phyloP scores from a whole-genome alignment of 192 early-diverging fungal species.

The Linnemannia elongata region DNA sequence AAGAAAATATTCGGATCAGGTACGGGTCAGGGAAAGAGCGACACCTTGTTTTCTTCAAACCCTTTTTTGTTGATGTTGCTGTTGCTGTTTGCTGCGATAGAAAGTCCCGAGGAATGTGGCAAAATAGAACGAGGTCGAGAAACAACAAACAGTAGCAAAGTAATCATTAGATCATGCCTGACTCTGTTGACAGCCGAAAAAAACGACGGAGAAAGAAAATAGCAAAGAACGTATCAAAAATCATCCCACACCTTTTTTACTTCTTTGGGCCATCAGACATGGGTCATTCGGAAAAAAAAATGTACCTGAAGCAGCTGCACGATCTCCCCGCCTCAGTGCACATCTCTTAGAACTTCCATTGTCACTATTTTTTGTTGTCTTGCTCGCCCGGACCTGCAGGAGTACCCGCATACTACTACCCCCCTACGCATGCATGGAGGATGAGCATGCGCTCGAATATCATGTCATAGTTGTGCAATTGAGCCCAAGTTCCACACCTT shows the following conservation, averaged over 20 bases:
- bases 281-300: neutral
- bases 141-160: neutral
- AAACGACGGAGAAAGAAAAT: neutral
- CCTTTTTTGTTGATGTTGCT: neutral
- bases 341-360: neutral
- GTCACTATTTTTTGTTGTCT: neutral
- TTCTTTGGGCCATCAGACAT: neutral
- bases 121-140: neutral
- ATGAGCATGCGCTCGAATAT: neutral
- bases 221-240: neutral
- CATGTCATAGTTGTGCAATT: neutral
- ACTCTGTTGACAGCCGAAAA: neutral
- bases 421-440: neutral
- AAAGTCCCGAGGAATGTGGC: neutral
- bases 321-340: neutral
- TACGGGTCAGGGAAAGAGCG: neutral
- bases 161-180: neutral
- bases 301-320: neutral
- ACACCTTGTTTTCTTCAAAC: neutral
- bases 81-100: neutral
- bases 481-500: neutral
- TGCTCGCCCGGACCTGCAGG: neutral
- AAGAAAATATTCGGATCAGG: neutral
- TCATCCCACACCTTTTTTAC: neutral
- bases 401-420: neutral